These are phyloP conservation scores for Begonia peltatifolia DNA, from an alignment of 306 rosid species.

Conservation along the genomic window DNA sequence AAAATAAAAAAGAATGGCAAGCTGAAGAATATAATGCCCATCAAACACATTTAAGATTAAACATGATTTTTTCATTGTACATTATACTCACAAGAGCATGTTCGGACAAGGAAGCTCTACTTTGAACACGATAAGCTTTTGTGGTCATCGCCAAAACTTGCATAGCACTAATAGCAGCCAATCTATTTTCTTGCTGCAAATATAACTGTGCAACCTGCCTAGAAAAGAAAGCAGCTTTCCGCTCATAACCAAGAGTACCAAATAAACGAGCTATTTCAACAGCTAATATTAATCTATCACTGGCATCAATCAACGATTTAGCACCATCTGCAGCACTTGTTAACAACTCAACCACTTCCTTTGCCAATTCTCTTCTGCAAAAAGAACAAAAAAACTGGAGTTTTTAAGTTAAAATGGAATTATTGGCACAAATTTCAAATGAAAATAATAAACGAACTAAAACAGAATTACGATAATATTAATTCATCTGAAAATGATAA, in stretches of 20 bases:
- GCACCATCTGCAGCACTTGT: slow-evolving; percentile 97
- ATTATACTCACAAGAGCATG: too few species aligned
- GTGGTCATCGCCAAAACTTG: slow-evolving; percentile 98
- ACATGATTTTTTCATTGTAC: too few species aligned
- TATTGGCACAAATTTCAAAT: too few species aligned
- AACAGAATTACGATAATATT: too few species aligned
- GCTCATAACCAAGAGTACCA: slow-evolving; percentile 84
- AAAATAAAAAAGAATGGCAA: too few species aligned
- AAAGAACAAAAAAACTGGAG: slow-evolving; percentile 6
- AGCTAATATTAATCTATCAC: slow-evolving; percentile 69
- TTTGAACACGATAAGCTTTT: slow-evolving; percentile 91
- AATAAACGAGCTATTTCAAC: slow-evolving; percentile 96
- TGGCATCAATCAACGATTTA: slow-evolving; percentile 87
- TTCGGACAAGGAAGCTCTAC: slow-evolving; percentile 46
- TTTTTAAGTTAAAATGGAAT: too few species aligned
- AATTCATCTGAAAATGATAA: too few species aligned
- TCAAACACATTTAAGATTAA: too few species aligned
- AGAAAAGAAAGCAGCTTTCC: slow-evolving; percentile 92
- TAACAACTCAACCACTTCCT: slow-evolving; percentile 79
- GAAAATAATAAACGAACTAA: not conserved
- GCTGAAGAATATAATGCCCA: too few species aligned
- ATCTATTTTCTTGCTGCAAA: slow-evolving; percentile 80
- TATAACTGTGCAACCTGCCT: slow-evolving; percentile 97
- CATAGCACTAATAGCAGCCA: slow-evolving; percentile 97
- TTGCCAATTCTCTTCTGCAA: slow-evolving; percentile 81